Conservation (phyloP, 192 early-diverging fungal species). For the Coemansia aciculifera region DNA sequence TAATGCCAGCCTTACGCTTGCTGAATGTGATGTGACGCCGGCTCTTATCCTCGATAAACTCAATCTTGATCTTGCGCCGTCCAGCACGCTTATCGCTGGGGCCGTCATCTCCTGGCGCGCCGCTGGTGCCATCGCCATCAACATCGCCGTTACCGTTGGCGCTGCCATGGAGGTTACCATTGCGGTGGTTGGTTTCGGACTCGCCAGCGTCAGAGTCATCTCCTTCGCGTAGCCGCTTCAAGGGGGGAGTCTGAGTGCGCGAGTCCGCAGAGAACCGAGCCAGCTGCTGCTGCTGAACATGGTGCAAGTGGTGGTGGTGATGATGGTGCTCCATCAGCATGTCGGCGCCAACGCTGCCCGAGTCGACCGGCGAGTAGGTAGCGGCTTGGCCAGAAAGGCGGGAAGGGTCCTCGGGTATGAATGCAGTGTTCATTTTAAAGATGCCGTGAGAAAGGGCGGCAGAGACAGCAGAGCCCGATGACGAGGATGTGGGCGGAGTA, state of each 20-base stretch:
- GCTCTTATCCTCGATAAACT: constrained; percentile 92
- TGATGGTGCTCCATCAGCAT: constrained; percentile 39
- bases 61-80: constrained; percentile 94
- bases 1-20: constrained; percentile 95
- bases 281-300: constrained; percentile 26
- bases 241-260: constrained; percentile 45
- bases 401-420: constrained; percentile 43
- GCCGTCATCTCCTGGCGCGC: not conserved
- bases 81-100: constrained; percentile 66
- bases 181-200: constrained; percentile 57
- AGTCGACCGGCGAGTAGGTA: constrained; percentile 36
- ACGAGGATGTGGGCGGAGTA: constrained; percentile 18
- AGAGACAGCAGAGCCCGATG: constrained; percentile 16
- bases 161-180: not conserved
- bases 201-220: constrained; percentile 69
- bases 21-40: constrained; percentile 92
- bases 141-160: not conserved
- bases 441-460: constrained; percentile 20
- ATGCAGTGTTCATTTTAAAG: constrained; percentile 55
- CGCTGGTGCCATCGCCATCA: not conserved
- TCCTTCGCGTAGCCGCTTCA: constrained; percentile 55
- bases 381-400: constrained; percentile 16
- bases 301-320: constrained; percentile 12
- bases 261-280: constrained; percentile 38
- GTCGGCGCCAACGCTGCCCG: constrained; percentile 11